Base-by-base conservation (phyloP, 257 asterid genomes). In the Lycium ferocissimum region DNA sequence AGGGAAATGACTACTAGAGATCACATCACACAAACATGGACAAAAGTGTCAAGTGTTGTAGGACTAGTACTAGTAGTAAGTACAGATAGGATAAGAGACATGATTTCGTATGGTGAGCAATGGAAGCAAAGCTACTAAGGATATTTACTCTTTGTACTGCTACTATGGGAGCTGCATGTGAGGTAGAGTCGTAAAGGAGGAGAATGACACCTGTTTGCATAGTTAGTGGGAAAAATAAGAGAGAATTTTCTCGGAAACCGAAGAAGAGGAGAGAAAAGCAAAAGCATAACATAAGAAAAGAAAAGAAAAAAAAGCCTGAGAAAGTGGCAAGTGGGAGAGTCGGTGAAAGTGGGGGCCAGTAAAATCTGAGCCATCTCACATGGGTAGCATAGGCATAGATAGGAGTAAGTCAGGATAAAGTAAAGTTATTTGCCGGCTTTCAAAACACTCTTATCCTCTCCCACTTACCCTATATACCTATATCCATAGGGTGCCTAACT, bases 361-460 rank as follows among this genome's bases (percentile, higher is more conserved):
- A 17, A 70, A 22, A 85, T 86, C 91, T 91, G 89, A 85, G 92
- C 94, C 86, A 40, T 40, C 92, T 58, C 95, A 92, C 97, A 91
- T 92, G 97, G 85, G 4, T 40, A 40, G 45, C 6, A 40, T 40
- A 40, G 6, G 45, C 45, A 26, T 26, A 26, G 33, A 26, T 26
- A 26, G 33, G 33, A 26, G 33, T 26, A 40, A 40, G 45, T 40
- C 45, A 40, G 89, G 93, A 90, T 89, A 91, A 93, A 93, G 94
- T 89, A 88, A 88, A 61, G 72, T 58, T 49, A 67, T 40, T 40
- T 83, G 86, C 90, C 86, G 88, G 80, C 90, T 83, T 72, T 51
- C 57, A 3, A 54, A 26, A 10, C 15, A 9, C 57, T 51, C 13
- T 51, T 13, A 53, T 53, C 57, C 13, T 9, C 15, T 53, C 15